Base-by-base conservation (phyloP, 2,329 filamentous ascomycete genomes). In the Talaromyces islandicus region DNA sequence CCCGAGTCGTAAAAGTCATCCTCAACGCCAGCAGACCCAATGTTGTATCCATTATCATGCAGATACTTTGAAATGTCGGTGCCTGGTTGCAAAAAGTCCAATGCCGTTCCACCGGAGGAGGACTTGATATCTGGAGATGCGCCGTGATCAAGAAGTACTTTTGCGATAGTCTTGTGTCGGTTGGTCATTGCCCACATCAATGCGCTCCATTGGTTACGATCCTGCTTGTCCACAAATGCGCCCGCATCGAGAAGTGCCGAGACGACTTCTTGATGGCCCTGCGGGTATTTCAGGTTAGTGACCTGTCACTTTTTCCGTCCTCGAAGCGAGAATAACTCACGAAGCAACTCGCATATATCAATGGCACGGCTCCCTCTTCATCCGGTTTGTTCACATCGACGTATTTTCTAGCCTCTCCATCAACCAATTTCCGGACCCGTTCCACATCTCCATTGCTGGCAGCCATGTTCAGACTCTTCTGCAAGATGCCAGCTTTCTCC, bases 121-220 rank as follows among this genome's bases (percentile, higher is more conserved):
- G 94, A 97, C 73, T 95, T 96, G 66, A 96, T 89, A 69, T 97
- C 93, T 3, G 92, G 89, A n/a, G 92, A 96, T 21, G 94, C 94
- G 17, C 92, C 92, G 69, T 94, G 90, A 72, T 99, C 93, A 35
- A 99, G 83, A 17, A 99, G 80, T 11, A 92, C 82, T 75, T 97
- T 97, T 38, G 93, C 92, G 66, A 99, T 99, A 54, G 87, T 88
- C 77, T 97, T 97, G 77, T 99, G 94, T 60, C 92, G 82, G 75
- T 99, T 99, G 59, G 94, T 99, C 91, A 97, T 97, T 55, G 94
- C 93, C 94, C 94, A 99, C 92, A 99, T 99, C 63, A 99, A 81
- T 14, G 94, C 90, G 69, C 91, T 97, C 94, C 94, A 99, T 71
- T 95, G 89, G 71, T 97, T 97, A 64, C 88, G 90, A 72, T 99